Conservation (phyloP, 2,329 filamentous ascomycete species). For the Fusarium lateritium region DNA sequence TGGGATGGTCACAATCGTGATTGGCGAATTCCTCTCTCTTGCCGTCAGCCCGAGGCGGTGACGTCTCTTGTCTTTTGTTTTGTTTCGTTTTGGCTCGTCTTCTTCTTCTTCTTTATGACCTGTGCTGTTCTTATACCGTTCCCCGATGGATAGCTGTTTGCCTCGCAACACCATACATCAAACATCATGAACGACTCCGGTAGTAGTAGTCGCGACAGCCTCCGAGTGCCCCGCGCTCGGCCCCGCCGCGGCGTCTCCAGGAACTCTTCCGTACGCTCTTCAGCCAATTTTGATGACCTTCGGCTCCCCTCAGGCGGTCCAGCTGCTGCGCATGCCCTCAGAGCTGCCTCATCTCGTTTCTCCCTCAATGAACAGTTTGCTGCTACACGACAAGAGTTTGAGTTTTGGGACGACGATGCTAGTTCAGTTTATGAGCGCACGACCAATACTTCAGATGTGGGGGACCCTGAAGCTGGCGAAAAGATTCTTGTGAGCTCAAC, state of each 20-base stretch:
- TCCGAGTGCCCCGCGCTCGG: slow-evolving; percentile 50
- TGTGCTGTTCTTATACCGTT: neutral
- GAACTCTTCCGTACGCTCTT: slow-evolving; percentile 48
- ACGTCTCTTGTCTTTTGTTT: slow-evolving; percentile 16
- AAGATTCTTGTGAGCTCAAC: slow-evolving; percentile 28
- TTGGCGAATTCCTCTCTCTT: slow-evolving; percentile 42
- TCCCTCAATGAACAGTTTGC: slow-evolving; percentile 66
- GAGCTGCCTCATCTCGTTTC: slow-evolving; percentile 60
- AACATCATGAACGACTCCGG: slow-evolving; percentile 48
- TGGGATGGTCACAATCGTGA: slow-evolving; percentile 36
- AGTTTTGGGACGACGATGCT: slow-evolving; percentile 64
- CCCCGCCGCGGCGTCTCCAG: slow-evolving; percentile 34
- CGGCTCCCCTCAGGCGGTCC: slow-evolving; percentile 38
- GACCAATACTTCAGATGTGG: slow-evolving; percentile 47
- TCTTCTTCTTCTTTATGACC: neutral
- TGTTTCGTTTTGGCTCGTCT: neutral
- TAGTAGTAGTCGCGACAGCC: slow-evolving; percentile 47
- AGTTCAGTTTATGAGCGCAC: slow-evolving; percentile 59
- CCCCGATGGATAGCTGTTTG: slow-evolving; percentile 19
- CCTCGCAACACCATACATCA: slow-evolving; percentile 16
- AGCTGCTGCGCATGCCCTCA: slow-evolving; percentile 47
- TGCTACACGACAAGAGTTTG: slow-evolving; percentile 61
- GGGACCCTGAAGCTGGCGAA: slow-evolving; percentile 34
- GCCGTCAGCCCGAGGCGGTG: slow-evolving; percentile 34
- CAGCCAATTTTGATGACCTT: slow-evolving; percentile 42